A percentile compares a stretch with the other conserved stretches of the same genome.
These are phyloP conservation scores for Rhodosporidiobolus odoratus DNA, from an alignment of 768 basidiomycete genomes.

Conservation along the genomic window DNA sequence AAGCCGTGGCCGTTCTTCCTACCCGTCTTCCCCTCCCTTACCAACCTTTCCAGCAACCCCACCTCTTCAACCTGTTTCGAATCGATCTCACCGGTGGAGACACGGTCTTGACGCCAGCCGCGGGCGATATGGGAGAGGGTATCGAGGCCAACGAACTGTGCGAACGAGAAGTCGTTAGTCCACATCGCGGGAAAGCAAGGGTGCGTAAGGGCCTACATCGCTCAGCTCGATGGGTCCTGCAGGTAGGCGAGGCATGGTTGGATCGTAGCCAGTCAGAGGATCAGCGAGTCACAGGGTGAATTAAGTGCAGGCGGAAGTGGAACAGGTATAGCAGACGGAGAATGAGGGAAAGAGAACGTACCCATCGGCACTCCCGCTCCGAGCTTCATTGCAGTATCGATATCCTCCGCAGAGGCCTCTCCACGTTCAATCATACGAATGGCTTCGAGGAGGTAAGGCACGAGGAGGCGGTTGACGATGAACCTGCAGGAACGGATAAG, in stretches of 20 bases:
- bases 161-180: slow-evolving; percentile 27
- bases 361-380: slow-evolving; percentile 46
- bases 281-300: too few species aligned
- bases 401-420: slow-evolving; percentile 49
- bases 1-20: too few species aligned
- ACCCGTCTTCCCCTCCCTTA: too few species aligned
- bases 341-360: neutral
- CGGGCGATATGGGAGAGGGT: slow-evolving; percentile 44
- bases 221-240: slow-evolving; percentile 42
- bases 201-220: neutral
- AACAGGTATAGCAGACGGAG: neutral
- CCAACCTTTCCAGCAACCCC: too few species aligned
- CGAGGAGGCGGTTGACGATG: slow-evolving; percentile 50
- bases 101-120: slow-evolving; percentile 49
- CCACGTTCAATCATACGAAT: slow-evolving; percentile 51
- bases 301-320: neutral
- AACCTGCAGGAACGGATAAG: slow-evolving; percentile 40
- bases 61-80: too few species aligned
- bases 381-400: slow-evolving; percentile 52
- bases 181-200: neutral
- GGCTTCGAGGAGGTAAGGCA: slow-evolving; percentile 51
- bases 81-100: slow-evolving; percentile 46
- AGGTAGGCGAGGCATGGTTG: slow-evolving; percentile 5
- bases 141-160: slow-evolving; percentile 49
- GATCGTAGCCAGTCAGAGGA: too few species aligned